Evolutionary conservation across 1,284 basidiomycete genomes (phyloP), one percentile per base, ranked within the genome.

Genomic region (Apiotrichum sp.): DNA sequence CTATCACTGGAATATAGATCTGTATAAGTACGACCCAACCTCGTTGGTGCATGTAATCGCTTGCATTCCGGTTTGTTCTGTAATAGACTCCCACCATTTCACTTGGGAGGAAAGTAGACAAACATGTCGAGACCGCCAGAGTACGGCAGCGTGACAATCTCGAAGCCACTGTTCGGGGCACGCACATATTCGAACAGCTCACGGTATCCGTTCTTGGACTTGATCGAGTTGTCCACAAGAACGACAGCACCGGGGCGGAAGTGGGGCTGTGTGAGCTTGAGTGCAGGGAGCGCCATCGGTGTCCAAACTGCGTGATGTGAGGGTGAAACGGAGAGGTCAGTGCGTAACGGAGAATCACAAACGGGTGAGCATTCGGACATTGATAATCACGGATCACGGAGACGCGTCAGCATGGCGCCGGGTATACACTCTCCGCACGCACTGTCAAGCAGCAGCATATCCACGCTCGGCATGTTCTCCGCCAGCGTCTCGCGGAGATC

Each of bases 361-460:
- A 32, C 3, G 31, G 6, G 34, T 10, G 3, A 33, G 22, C 31
- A 47, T 33, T 22, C 22, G 45, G 11, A 9, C 8, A 13, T 38
- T 38, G 45, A 47, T 32, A 13, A 32, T 9, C 34, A 35, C 46
- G 4, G 42, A 35, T 31, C 44, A 32, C n/a, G 8, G 13, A 11
- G n/a, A n/a, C n/a, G 6, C 40, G 14, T 11, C 40, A 41, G n/a
- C 9, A 13, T 38, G 7, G 13, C 3, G 52, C 31, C 6, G 41
- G 50, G 32, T 40, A 8, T 8, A 22, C 32, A n/a, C 29, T n/a
- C n/a, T 5, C 43, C 31, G 29, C 31, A 33, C 22, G 3, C 49
- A 71, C 69, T 69, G 16, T 69, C 69, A 4, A 67, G 61, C 4
- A 69, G 49, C 9, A 68, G 40, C 14, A 68, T 45, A 53, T 69